These are phyloP conservation scores for Fusarium foetens DNA, from an alignment of 2,329 filamentous ascomycete species.

Conservation along the genomic window DNA sequence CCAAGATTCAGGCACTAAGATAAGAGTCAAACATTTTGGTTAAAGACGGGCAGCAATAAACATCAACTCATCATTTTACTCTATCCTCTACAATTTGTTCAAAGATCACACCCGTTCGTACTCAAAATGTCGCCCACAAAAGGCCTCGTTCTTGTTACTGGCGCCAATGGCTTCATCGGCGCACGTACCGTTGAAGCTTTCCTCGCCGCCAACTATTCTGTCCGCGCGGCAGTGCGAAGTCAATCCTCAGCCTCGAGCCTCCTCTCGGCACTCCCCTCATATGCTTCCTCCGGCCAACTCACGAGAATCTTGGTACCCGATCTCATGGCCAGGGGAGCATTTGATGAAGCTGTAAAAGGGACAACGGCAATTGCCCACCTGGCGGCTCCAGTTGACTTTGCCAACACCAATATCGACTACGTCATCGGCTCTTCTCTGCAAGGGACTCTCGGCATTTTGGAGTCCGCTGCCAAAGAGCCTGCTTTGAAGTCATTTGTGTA, in stretches of 20 bases:
- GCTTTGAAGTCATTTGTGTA: slow-evolving; percentile 2
- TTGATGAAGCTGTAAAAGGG: background rate
- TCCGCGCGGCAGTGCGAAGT: slow-evolving; percentile 10
- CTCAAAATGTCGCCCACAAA: slow-evolving; percentile 2
- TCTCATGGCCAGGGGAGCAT: background rate
- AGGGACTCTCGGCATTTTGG: slow-evolving; percentile 4
- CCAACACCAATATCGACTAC: slow-evolving; percentile 14
- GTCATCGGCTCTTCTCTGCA: slow-evolving; percentile 11
- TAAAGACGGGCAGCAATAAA: background rate
- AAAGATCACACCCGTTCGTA: too few relatives aligned
- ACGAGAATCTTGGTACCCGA: background rate
- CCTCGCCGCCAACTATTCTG: slow-evolving; percentile 4
- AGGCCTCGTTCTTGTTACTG: slow-evolving; percentile 14
- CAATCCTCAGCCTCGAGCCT: slow-evolving; percentile 6
- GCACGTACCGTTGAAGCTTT: slow-evolving; percentile 19
- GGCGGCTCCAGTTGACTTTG: slow-evolving; percentile 9
- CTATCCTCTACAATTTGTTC: fast-evolving
- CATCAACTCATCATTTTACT: too few relatives aligned
- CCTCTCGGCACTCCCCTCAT: background rate
- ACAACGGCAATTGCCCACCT: slow-evolving; percentile 3
- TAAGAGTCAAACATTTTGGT: background rate
- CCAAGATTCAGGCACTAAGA: background rate
- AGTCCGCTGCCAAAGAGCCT: slow-evolving; percentile 1
- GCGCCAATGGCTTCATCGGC: slow-evolving; percentile 23
- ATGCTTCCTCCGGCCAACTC: slow-evolving; percentile 3